phyloP scores from a whole-genome alignment of 106 monocot species.

The Dioscorea zingiberensis region DNA sequence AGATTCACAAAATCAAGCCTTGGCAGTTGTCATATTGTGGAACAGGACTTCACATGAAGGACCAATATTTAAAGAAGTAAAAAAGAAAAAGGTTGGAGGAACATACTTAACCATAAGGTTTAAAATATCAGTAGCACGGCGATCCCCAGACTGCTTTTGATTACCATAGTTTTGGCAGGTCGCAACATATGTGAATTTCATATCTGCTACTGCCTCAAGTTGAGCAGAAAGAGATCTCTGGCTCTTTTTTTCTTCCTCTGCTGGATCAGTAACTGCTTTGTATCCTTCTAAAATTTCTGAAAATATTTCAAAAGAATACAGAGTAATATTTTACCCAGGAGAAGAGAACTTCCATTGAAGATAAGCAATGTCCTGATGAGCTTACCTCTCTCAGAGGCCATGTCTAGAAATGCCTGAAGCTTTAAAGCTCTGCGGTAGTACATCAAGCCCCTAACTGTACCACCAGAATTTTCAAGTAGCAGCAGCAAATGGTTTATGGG shows the following conservation, averaged over 20 bases:
- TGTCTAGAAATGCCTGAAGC: slow-evolving; percentile 98
- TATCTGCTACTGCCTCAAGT: slow-evolving; percentile 93
- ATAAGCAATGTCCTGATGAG: not conserved
- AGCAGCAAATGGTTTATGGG: not conserved
- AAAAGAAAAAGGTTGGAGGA: not conserved
- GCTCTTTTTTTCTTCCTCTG: slow-evolving; percentile 83
- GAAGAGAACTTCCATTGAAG: not conserved
- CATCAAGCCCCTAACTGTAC: slow-evolving; percentile 98
- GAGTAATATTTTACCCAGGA: slow-evolving; percentile 1
- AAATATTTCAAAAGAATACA: slow-evolving; percentile 10
- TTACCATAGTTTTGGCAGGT: slow-evolving; percentile 97
- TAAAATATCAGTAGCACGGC: slow-evolving; percentile 93
- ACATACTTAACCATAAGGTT: slow-evolving; percentile 99
- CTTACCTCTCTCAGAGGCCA: slow-evolving; percentile 91
- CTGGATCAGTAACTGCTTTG: slow-evolving; percentile 77
- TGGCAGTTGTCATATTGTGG: not conserved
- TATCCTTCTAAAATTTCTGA: slow-evolving; percentile 96
- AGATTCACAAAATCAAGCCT: no score
- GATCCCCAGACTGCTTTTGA: slow-evolving; percentile 94
- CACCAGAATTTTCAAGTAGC: slow-evolving; percentile 2
- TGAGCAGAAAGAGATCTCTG: slow-evolving; percentile 90
- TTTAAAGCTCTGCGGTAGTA: slow-evolving; percentile 92
- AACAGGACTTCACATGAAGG: not conserved
- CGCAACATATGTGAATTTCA: slow-evolving; percentile 97
- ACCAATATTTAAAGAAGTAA: not conserved